phyloP scores from a whole-genome alignment of 441 rosid species.

The Populus hybrid region DNA sequence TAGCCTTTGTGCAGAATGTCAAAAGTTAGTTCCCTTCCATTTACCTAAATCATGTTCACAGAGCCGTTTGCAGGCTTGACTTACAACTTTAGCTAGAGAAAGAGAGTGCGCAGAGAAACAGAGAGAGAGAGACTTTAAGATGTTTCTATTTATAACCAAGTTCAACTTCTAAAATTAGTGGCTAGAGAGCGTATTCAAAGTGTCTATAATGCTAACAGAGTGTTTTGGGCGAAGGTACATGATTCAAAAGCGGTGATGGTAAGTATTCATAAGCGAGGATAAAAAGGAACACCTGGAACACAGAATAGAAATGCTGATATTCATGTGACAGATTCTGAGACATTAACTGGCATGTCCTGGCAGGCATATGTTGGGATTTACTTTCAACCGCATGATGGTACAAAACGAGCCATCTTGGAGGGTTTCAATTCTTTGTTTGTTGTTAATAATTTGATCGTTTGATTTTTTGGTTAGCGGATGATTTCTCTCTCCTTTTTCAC shows the following conservation, averaged over 20 bases:
- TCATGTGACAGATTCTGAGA: not conserved
- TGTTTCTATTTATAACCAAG: too few relatives aligned
- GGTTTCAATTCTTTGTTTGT: not conserved
- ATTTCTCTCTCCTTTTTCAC: too few relatives aligned
- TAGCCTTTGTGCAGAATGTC: not conserved
- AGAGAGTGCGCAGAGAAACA: too few relatives aligned
- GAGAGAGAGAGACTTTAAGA: too few relatives aligned
- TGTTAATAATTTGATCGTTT: too few relatives aligned
- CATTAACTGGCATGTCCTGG: too few relatives aligned
- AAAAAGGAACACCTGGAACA: not conserved
- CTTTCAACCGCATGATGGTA: too few relatives aligned
- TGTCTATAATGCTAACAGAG: not conserved
- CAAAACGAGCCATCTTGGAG: not conserved
- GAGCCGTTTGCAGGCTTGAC: not conserved
- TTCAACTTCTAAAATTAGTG: not conserved
- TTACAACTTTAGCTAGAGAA: not conserved
- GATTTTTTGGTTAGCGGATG: too few relatives aligned
- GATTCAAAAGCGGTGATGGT: not conserved
- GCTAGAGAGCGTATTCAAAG: not conserved
- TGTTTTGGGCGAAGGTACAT: not conserved
- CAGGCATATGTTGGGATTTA: not conserved
- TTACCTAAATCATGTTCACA: slow-evolving; percentile 4
- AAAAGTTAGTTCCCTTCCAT: slow-evolving; percentile 2
- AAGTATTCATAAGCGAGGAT: not conserved
- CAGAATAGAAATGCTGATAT: not conserved